Evolutionary conservation across 345 rosid species (phyloP).

Genomic region (Kernera saxatilis): DNA sequence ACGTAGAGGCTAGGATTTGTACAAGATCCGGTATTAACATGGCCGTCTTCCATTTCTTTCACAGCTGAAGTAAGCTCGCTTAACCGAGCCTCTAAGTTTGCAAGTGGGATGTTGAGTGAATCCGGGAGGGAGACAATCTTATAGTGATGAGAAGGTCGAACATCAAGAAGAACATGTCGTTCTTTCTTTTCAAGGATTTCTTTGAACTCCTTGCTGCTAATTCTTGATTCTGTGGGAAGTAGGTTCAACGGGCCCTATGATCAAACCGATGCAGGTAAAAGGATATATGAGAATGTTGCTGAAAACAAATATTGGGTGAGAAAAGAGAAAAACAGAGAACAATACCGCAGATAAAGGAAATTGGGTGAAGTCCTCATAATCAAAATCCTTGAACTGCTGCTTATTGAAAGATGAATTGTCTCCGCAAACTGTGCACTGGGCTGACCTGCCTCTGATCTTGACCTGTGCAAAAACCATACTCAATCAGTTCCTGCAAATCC

Average conservation of each 20-base stretch:
- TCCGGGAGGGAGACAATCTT: constrained; percentile 78
- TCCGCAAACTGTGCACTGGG: constrained; percentile 74
- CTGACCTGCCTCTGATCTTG: constrained; percentile 70
- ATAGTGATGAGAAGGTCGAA: constrained; percentile 83
- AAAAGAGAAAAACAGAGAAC: background rate
- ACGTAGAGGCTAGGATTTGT: constrained; percentile 46
- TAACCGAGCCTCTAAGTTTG: constrained; percentile 57
- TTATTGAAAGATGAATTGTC: constrained; percentile 50
- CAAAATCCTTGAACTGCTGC: constrained; percentile 60
- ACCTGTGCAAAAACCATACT: constrained; percentile 40
- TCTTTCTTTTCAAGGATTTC: constrained; percentile 45
- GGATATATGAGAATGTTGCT: background rate
- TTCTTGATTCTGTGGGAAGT: constrained; percentile 52
- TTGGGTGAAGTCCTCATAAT: constrained; percentile 85
- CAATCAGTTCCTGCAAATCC: background rate
- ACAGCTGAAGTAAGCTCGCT: constrained; percentile 58
- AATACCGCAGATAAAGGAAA: constrained; percentile 57
- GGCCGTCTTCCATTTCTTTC: constrained; percentile 38
- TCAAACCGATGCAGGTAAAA: background rate
- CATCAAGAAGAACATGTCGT: constrained; percentile 60
- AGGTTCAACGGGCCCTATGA: constrained; percentile 59
- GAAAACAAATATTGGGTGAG: background rate
- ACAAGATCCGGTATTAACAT: constrained; percentile 10
- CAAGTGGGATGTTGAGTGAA: constrained; percentile 64
- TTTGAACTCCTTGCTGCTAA: constrained; percentile 55